A percentile compares a stretch with the other conserved stretches of the same genome.
Conservation (phyloP, 352 stramenopile species). For the Pythium dissotocum region DNA sequence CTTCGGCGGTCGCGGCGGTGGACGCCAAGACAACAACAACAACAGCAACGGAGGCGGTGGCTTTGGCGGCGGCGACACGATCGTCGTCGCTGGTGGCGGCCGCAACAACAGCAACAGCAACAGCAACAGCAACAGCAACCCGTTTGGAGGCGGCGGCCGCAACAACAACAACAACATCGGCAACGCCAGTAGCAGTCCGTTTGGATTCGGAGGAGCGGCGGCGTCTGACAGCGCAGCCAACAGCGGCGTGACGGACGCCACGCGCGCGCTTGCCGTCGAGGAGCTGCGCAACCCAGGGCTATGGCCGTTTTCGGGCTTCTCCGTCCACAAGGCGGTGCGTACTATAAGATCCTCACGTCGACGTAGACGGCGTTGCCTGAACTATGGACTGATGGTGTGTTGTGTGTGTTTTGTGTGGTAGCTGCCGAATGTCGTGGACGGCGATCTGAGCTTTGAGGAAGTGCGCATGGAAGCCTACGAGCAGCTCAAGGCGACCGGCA, state of each 20-base stretch:
- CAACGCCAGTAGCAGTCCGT: constrained; percentile 1
- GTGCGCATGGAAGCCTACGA: constrained; percentile 61
- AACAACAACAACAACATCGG: not conserved
- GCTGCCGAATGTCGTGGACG: constrained; percentile 55
- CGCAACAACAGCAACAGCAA: constrained; percentile 6
- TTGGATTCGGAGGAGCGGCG: not conserved
- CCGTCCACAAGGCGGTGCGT: constrained; percentile 62
- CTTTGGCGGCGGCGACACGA: constrained; percentile 22
- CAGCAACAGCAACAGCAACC: constrained; percentile 7
- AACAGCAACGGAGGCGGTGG: constrained; percentile 9
- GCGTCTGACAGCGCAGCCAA: constrained; percentile 18
- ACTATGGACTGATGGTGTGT: not conserved
- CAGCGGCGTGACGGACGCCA: constrained; percentile 38
- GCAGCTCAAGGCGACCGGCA: constrained; percentile 51
- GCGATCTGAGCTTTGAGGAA: constrained; percentile 68
- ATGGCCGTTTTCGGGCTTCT: constrained; percentile 69
- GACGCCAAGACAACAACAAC: constrained; percentile 2
- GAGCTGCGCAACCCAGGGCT: constrained; percentile 53
- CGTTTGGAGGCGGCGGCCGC: constrained; percentile 15
- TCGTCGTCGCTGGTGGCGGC: constrained; percentile 16
- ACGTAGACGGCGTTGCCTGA: no score
- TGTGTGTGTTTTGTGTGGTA: constrained; percentile 18
- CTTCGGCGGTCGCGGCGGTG: constrained; percentile 18
- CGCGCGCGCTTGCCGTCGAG: constrained; percentile 50
- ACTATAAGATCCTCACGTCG: no score